Percentiles rank a stretch among this genome's conserved stretches.
Conservation (phyloP, 805 yeast genomes). For the Saturnispora halmiae region DNA sequence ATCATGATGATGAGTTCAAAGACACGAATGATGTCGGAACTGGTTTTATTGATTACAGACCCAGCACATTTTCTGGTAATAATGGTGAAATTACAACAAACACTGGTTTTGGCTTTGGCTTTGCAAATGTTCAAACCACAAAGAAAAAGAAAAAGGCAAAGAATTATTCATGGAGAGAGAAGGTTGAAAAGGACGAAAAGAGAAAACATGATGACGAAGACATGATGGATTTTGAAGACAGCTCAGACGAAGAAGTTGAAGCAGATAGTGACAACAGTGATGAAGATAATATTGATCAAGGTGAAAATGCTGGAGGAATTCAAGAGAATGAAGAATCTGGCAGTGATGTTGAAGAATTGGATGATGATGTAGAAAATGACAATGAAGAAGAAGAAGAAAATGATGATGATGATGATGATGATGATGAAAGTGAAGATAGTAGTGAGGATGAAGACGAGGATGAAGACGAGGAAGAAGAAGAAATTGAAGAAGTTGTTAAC, state of each 20-base stretch:
- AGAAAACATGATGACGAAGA: conserved; percentile 41
- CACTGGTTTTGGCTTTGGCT: conserved; percentile 62
- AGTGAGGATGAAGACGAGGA: conserved; percentile 23
- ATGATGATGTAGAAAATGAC: conserved; percentile 6
- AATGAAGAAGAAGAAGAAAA: conserved; percentile 16
- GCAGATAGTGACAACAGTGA: conserved; percentile 16
- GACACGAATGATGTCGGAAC: conserved; percentile 32
- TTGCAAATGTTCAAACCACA: conserved; percentile 38
- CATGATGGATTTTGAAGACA: conserved; percentile 46
- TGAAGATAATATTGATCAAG: too few relatives aligned
- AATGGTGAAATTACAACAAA: conserved; percentile 32
- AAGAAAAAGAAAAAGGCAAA: conserved; percentile 42
- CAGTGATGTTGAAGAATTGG: conserved; percentile 15
- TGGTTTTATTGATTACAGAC: conserved; percentile 62
- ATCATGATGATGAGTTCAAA: conserved; percentile 14
- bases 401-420: conserved; percentile 26
- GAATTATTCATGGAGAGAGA: conserved; percentile 69
- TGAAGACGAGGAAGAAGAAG: conserved; percentile 24
- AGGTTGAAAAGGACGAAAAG: conserved; percentile 40
- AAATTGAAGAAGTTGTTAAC: conserved; percentile 25
- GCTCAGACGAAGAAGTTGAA: conserved; percentile 22
- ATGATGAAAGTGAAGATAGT: conserved; percentile 25
- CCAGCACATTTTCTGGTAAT: conserved; percentile 31
- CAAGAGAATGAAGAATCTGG: conserved; percentile 15
- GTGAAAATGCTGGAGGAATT: too few relatives aligned